phyloP scores from a whole-genome alignment of 441 rosid genomes.

The Erysimum cheiri region DNA sequence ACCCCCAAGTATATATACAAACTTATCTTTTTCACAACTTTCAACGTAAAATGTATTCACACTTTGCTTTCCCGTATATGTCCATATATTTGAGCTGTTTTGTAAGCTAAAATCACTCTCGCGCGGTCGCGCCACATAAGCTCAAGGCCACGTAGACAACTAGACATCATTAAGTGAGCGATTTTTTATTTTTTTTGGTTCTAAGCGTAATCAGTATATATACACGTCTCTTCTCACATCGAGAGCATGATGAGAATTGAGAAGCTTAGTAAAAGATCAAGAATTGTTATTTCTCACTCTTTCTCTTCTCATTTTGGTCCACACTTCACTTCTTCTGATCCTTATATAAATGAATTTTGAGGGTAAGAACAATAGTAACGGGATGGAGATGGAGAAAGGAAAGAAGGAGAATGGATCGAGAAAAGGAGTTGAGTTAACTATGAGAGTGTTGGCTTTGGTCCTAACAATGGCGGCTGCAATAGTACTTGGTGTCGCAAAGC shows the following conservation, averaged over 20 bases:
- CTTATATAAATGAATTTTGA: slow-evolving; percentile 32
- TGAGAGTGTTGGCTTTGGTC: slow-evolving; percentile 60
- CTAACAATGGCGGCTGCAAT: slow-evolving; percentile 60
- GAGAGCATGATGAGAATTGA: neutral
- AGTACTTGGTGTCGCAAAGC: slow-evolving; percentile 64
- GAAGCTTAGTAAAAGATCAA: neutral
- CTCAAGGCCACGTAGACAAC: slow-evolving; percentile 29
- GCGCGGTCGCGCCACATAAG: slow-evolving; percentile 26
- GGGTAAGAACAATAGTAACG: slow-evolving; percentile 30
- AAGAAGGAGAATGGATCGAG: slow-evolving; percentile 16
- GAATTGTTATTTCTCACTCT: neutral
- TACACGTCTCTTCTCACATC: slow-evolving; percentile 13
- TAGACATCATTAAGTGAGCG: neutral
- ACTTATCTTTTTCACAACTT: neutral
- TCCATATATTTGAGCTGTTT: slow-evolving; percentile 3
- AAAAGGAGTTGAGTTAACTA: slow-evolving; percentile 43
- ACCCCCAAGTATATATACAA: neutral
- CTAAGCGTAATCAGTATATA: slow-evolving; percentile 3
- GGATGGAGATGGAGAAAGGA: slow-evolving; percentile 36
- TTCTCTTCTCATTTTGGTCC: slow-evolving; percentile 1
- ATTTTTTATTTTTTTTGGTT: no score
- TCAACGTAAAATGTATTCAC: slow-evolving; percentile 10
- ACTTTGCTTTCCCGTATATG: slow-evolving; percentile 12
- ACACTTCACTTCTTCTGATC: neutral
- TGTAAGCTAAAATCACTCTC: slow-evolving; percentile 14